These are phyloP conservation scores for Mucor lusitanicus DNA, from an alignment of 371 early-diverging fungal species.

Conservation along the genomic window DNA sequence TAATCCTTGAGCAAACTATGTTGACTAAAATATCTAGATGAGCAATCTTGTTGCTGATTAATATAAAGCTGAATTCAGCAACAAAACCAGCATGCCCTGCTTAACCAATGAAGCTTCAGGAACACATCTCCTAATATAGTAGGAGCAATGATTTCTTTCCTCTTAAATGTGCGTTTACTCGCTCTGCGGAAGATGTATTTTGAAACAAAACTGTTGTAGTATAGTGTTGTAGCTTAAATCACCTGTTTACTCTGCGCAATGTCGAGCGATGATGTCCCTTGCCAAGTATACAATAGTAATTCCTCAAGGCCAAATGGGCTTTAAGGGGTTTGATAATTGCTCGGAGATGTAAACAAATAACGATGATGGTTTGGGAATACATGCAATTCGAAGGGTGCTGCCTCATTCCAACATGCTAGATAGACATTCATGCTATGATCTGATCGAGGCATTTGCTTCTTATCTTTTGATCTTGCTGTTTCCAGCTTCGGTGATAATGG, in stretches of 20 bases:
- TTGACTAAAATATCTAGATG: no score
- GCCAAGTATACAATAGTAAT: background rate
- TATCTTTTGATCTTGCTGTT: no score
- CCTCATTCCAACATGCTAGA: background rate
- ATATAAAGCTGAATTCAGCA: no score
- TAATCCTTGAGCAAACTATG: no score
- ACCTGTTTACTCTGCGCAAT: background rate
- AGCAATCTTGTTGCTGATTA: no score
- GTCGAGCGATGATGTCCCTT: background rate
- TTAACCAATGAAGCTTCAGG: background rate
- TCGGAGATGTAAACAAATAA: background rate
- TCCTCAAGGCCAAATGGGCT: background rate
- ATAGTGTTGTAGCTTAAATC: background rate
- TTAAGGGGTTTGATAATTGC: background rate
- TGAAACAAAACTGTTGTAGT: background rate
- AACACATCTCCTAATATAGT: background rate
- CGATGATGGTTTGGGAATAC: background rate
- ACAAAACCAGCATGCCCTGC: background rate
- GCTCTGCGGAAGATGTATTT: background rate
- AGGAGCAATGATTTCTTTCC: background rate
- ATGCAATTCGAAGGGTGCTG: background rate
- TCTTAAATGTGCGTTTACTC: background rate
- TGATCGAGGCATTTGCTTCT: no score
- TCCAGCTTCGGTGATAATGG: background rate
- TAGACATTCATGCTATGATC: no score